Conservation (phyloP, 2,329 filamentous ascomycete species). For the Botryotinia calthae region DNA sequence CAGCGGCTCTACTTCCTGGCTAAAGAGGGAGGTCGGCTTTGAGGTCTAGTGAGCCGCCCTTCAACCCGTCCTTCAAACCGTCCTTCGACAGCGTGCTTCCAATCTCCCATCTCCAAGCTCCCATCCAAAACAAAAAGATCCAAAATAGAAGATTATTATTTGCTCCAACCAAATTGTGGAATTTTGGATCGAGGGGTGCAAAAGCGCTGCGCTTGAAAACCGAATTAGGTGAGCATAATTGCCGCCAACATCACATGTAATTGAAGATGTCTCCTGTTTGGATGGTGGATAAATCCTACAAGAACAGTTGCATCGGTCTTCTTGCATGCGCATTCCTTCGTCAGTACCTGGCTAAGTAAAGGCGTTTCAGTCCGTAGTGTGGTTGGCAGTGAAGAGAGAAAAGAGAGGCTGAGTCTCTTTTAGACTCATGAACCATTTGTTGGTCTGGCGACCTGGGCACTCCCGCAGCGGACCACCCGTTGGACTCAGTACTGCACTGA, state of each 20-base stretch:
- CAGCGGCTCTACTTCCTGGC: constrained; percentile 7
- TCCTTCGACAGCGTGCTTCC: not conserved
- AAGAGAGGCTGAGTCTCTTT: constrained; percentile 10
- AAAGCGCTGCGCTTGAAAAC: constrained; percentile 10
- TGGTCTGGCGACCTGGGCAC: constrained; percentile 13
- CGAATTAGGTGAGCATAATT: constrained; percentile 12
- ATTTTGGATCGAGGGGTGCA: not conserved
- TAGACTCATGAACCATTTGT: not conserved
- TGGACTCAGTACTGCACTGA: not conserved
- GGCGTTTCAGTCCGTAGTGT: constrained; percentile 7
- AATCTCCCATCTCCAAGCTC: not conserved
- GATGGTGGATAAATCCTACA: constrained; percentile 12
- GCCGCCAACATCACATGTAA: constrained; percentile 12
- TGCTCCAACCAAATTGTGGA: not conserved
- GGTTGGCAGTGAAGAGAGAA: constrained; percentile 3
- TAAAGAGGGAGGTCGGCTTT: not conserved
- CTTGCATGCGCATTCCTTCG: constrained; percentile 14
- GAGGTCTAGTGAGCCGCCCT: constrained; percentile 13
- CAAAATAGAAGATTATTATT: not conserved
- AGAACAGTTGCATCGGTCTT: not conserved
- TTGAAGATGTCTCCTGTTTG: constrained; percentile 10
- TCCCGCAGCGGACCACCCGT: constrained; percentile 12
- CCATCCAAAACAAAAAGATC: not conserved
- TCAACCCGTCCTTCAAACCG: not conserved
- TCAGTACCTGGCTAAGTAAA: not conserved